Conservation (phyloP, 257 asterid genomes). For the Nemophila menziesii region DNA sequence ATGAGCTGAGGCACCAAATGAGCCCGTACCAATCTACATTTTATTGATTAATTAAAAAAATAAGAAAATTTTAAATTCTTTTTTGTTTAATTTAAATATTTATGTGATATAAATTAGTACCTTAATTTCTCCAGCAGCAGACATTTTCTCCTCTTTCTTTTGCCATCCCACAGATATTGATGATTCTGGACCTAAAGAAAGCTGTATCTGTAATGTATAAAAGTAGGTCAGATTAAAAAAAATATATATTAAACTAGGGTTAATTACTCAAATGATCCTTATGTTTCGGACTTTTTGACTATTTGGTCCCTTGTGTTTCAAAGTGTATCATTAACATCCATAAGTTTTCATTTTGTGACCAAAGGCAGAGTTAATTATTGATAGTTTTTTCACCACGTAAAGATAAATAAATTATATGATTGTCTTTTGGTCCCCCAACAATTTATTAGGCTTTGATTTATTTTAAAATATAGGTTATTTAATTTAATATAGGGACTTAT, state of each 20-base stretch:
- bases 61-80: background rate
- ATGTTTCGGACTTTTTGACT: too few species aligned
- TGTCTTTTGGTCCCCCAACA: too few species aligned
- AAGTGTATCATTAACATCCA: too few species aligned
- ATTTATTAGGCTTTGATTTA: background rate
- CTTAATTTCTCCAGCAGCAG: slow-evolving; percentile 90
- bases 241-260: too few species aligned
- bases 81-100: background rate
- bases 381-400: too few species aligned
- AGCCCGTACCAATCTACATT: slow-evolving; percentile 68
- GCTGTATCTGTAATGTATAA: slow-evolving; percentile 57
- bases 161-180: slow-evolving; percentile 86
- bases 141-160: slow-evolving; percentile 57
- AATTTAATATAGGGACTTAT: too few species aligned
- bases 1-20: slow-evolving; percentile 66
- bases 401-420: too few species aligned
- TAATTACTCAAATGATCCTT: background rate
- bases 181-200: slow-evolving; percentile 75
- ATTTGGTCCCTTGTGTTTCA: too few species aligned
- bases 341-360: background rate
- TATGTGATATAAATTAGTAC: slow-evolving; percentile 21
- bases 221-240: background rate
- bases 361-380: too few species aligned
- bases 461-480: background rate
- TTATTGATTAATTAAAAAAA: slow-evolving; percentile 7